These are phyloP conservation scores for Rhododendron henanense DNA, from an alignment of 148 eudicot genomes.

Conservation along the genomic window DNA sequence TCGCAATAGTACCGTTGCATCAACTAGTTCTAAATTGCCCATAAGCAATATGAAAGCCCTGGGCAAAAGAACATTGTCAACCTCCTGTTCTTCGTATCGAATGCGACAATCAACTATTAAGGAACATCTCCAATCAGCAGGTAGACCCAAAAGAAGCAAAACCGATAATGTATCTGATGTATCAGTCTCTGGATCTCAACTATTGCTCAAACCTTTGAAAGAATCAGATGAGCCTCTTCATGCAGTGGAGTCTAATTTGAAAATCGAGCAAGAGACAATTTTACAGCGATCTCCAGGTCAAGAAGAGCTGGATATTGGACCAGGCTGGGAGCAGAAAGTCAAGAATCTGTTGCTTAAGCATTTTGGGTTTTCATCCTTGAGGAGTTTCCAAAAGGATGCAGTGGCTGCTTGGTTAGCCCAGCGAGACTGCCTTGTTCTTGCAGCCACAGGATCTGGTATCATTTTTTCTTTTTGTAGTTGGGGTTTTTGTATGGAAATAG, in stretches of 20 bases:
- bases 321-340: conserved; percentile 58
- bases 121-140: conserved; percentile 41
- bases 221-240: conserved; percentile 17
- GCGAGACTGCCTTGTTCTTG: conserved; percentile 87
- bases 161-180: conserved; percentile 7
- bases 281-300: conserved; percentile 13
- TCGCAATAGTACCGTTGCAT: conserved; percentile 18
- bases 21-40: conserved; percentile 23
- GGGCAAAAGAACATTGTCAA: conserved; percentile 36
- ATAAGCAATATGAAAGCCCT: conserved; percentile 14
- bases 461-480: background rate
- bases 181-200: conserved; percentile 21
- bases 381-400: conserved; percentile 83
- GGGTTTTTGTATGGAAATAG: background rate
- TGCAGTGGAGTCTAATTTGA: conserved; percentile 6
- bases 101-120: conserved; percentile 55
- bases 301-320: conserved; percentile 38
- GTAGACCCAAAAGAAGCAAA: conserved; percentile 37
- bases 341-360: conserved; percentile 47
- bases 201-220: conserved; percentile 10
- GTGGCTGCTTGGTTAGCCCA: conserved; percentile 61
- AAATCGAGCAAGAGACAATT: conserved; percentile 15
- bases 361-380: conserved; percentile 69
- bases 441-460: conserved; percentile 97
- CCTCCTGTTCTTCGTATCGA: conserved; percentile 20